phyloP scores from a whole-genome alignment of 2,329 filamentous ascomycete species.

The Pseudocercospora macadamiae region DNA sequence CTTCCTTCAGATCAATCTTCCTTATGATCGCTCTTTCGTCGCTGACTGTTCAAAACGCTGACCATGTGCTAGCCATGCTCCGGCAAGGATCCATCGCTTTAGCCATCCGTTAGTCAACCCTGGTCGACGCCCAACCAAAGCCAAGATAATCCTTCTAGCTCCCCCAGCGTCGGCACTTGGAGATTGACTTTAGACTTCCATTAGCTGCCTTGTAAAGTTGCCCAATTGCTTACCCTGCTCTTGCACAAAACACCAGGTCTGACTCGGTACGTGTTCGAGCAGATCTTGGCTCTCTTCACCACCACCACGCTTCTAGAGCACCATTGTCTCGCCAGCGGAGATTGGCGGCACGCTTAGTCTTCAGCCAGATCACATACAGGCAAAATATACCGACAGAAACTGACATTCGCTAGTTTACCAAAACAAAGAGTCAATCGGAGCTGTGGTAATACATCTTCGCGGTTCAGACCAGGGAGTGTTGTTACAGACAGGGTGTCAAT shows the following conservation, averaged over 20 bases:
- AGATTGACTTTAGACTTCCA: slow-evolving; percentile 3
- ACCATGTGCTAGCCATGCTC: not conserved
- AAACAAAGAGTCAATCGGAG: no score
- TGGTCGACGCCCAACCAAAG: not conserved
- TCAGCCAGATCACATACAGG: not conserved
- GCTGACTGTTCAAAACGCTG: not conserved
- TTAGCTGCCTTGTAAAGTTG: slow-evolving; percentile 1
- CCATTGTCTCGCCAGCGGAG: not conserved
- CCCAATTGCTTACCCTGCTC: slow-evolving; percentile 1
- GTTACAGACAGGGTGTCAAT: not conserved
- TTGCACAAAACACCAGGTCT: not conserved
- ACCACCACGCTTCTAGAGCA: not conserved
- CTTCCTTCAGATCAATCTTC: not conserved
- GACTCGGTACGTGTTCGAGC: not conserved
- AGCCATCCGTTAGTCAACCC: slow-evolving; percentile 1
- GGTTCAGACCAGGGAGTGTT: not conserved
- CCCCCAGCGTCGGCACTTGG: not conserved
- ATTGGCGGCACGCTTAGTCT: not conserved
- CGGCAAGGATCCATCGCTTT: not conserved
- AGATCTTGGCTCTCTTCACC: not conserved
- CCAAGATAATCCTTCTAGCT: not conserved
- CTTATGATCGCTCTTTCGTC: not conserved
- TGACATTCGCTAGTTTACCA: no score
- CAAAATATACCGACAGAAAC: no score
- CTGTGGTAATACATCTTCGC: no score